A percentile compares a stretch with the other conserved stretches of the same genome.
Conservation (phyloP, 768 basidiomycete species). For the Lentinula aciculospora region DNA sequence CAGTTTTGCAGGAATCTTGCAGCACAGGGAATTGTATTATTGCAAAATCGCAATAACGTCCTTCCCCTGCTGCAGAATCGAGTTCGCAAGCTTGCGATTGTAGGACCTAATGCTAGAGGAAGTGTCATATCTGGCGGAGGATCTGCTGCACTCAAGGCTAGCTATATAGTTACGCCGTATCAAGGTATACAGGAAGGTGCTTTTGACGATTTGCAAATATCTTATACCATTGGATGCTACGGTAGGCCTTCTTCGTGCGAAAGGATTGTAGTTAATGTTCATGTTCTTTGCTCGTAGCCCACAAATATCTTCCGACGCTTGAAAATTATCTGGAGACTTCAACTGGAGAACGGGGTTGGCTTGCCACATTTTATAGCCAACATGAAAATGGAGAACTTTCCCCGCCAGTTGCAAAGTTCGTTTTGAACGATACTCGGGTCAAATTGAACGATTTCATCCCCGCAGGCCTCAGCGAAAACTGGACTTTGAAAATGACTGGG, state of each 20-base stretch:
- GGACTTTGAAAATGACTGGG: conserved; percentile 55
- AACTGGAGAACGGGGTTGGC: conserved; percentile 54
- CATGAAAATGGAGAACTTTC: conserved; percentile 40
- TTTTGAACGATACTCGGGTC: conserved; percentile 54
- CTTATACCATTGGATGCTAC: conserved; percentile 60
- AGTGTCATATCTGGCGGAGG: conserved; percentile 72
- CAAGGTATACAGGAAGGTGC: conserved; percentile 50
- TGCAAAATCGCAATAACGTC: conserved; percentile 54
- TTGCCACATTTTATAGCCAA: conserved; percentile 57
- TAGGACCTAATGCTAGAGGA: conserved; percentile 66
- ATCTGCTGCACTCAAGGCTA: conserved; percentile 66
- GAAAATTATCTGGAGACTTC: conserved; percentile 51
- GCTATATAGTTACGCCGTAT: conserved; percentile 60
- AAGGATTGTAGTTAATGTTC: neutral
- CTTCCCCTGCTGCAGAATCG: conserved; percentile 41
- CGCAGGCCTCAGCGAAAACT: conserved; percentile 41
- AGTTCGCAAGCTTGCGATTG: conserved; percentile 50
- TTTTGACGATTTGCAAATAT: conserved; percentile 42
- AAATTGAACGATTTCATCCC: conserved; percentile 67
- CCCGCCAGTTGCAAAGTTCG: conserved; percentile 38
- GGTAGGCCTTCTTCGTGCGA: conserved; percentile 28
- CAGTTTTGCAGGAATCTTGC: conserved; percentile 52
- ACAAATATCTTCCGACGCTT: conserved; percentile 67
- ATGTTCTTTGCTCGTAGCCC: conserved; percentile 31
- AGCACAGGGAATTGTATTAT: conserved; percentile 56